Evolutionary conservation across 768 basidiomycete genomes (phyloP), one percentile per base, ranked within the genome.

Genomic region (Calocera viscosa): DNA sequence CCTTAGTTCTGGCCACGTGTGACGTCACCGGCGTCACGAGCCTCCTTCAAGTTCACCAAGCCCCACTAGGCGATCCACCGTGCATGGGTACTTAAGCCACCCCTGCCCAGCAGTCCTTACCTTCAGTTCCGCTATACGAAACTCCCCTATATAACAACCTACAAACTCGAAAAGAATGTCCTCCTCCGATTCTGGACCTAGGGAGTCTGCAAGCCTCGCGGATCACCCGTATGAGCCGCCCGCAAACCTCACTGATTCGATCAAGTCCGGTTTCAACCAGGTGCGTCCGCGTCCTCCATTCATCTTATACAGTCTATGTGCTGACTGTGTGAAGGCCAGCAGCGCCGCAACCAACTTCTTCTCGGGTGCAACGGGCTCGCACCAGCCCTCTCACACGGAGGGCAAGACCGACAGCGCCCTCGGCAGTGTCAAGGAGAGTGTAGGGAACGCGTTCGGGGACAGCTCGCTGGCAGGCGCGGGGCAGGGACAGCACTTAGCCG

Each of bases 1-100:
- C n/a, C n/a, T n/a, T n/a, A n/a, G n/a, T n/a, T n/a, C n/a, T n/a
- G 19, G 43, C 43, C 43, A 19, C 43, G 43, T 47, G 43, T 47
- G 43, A 47, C 43, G 43, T 47, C 43, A 47, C 43, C 43, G 43
- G 43, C 43, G 43, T 47, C 43, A 47, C 43, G 43, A 47, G 43
- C 43, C 43, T 24, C 24, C 19, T 19, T 19, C 39, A n/a, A n/a
- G n/a, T n/a, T n/a, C n/a, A n/a, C 19, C 19, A 10, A 40, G 39
- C 39, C 39, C 39, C 39, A 40, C 39, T 40, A 19, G 19, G 11
- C 39, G n/a, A n/a, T n/a, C n/a, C n/a, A n/a, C n/a, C n/a, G n/a
- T n/a, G n/a, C n/a, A n/a, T n/a, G n/a, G n/a, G n/a, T n/a, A n/a
- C n/a, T n/a, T n/a, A n/a, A n/a, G n/a, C n/a, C n/a, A n/a, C n/a